Evolutionary conservation across 345 rosid species (phyloP).

Genomic region (Anacardium occidentale): DNA sequence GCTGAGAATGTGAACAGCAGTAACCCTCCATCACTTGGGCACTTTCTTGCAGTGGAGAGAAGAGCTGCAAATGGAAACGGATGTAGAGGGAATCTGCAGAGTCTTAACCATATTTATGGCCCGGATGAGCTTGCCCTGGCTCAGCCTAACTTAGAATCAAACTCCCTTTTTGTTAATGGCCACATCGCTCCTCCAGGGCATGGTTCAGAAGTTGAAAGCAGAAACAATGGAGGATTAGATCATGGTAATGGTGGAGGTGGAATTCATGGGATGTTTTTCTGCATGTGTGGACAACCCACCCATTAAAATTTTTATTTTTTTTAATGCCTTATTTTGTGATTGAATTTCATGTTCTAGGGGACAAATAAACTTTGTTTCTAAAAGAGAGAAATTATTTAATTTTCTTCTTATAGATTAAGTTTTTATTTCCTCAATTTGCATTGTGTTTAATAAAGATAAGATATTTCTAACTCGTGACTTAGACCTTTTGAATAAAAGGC

Average conservation of each 20-base stretch:
- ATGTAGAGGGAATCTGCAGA: conserved; percentile 25
- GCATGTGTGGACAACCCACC: conserved; percentile 38
- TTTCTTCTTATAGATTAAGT: background rate
- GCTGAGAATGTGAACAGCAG: conserved; percentile 23
- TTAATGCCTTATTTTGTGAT: conserved; percentile 14
- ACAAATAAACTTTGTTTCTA: conserved; percentile 7
- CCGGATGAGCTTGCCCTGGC: conserved; percentile 29
- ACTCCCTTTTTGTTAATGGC: conserved; percentile 48
- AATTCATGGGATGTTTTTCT: conserved; percentile 32
- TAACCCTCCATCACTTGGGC: conserved; percentile 43
- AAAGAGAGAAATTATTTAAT: background rate
- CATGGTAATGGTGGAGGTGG: conserved; percentile 22
- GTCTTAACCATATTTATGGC: conserved; percentile 21
- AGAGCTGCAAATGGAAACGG: conserved; percentile 28
- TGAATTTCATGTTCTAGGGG: conserved; percentile 19
- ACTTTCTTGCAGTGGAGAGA: conserved; percentile 56
- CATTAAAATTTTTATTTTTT: background rate
- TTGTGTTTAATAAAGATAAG: too few species aligned
- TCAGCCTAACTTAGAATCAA: conserved; percentile 20
- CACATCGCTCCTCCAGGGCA: conserved; percentile 39
- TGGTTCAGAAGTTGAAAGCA: conserved; percentile 11
- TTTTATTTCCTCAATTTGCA: background rate
- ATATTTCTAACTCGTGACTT: background rate
- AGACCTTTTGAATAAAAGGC: background rate
- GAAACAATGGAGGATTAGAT: conserved; percentile 22